Conservation (phyloP, 2,329 filamentous ascomycete species). For the Hymenoscyphus fraxineus region DNA sequence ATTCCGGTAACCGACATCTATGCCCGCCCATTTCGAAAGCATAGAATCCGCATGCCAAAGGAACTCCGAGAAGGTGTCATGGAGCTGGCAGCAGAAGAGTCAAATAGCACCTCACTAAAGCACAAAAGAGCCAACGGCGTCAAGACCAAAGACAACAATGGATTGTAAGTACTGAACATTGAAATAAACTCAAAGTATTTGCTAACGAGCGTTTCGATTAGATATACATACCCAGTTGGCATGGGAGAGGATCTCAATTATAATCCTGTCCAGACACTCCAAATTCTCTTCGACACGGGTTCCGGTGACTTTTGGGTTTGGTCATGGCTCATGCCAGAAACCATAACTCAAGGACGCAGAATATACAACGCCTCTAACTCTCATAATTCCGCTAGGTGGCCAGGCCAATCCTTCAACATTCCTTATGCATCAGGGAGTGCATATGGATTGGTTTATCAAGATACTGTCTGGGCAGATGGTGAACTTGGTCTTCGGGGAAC, state of each 20-base stretch:
- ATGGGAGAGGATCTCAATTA: conserved; percentile 15
- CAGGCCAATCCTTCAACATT: conserved; percentile 20
- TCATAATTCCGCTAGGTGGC: conserved; percentile 10
- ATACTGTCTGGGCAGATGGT: conserved; percentile 19
- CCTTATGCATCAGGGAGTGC: conserved; percentile 14
- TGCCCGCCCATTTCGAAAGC: conserved; percentile 21
- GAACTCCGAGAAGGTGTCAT: conserved; percentile 14
- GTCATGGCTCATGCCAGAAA: conserved; percentile 21
- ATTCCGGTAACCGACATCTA: conserved; percentile 20
- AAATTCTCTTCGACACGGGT: conserved; percentile 27
- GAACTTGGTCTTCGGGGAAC: conserved; percentile 14
- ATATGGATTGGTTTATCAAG: conserved; percentile 21
- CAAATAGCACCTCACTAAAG: neutral
- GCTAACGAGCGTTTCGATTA: conserved; percentile 2
- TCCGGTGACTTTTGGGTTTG: conserved; percentile 31
- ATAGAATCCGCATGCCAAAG: conserved; percentile 20
- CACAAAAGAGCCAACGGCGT: conserved; percentile 17
- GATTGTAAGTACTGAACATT: conserved; percentile 17
- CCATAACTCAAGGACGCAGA: conserved; percentile 10
- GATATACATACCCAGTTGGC: conserved; percentile 22
- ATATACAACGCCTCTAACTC: conserved; percentile 19
- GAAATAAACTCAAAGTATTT: neutral
- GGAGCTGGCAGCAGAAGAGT: neutral
- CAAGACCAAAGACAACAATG: conserved; percentile 16
- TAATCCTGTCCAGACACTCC: conserved; percentile 23